Base-by-base conservation (phyloP, 164 flowering plant species). In the Annona cherimola region DNA sequence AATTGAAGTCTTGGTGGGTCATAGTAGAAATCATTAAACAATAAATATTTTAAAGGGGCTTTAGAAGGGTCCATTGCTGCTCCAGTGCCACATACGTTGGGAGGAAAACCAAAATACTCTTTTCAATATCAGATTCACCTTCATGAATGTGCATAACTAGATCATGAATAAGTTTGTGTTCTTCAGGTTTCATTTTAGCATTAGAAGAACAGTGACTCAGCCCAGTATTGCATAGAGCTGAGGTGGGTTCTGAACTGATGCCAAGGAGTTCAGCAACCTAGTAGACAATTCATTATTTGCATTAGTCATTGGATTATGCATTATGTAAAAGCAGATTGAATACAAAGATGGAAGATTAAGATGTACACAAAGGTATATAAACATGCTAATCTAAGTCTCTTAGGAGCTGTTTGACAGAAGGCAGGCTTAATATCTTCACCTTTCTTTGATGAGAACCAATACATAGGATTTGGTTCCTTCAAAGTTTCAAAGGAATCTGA, bases 41-140 rank as follows among this genome's bases (percentile, higher is more conserved):
- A n/a, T n/a, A n/a, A n/a, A n/a, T n/a, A n/a, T n/a, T n/a, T n/a
- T n/a, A n/a, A 46, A 83, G 80, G 16, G 89, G 86, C 82, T 72
- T 79, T 75, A 96, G 67, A 50, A 85, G 89, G 67, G 71, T 19
- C 95, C 95, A 96, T 68, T 93, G 97, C 81, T 86, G 86, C 86
- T 86, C 99, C 75, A 96, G 76, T 71, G 94, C 75, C 73, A 81
- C 45, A 79, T 91, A 96, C 40, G 99, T 96, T 67, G 99, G 99
- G 71, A 96, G 97, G 75, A 96, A 96, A 81, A 96, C 80, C 81
- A 96, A 81, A 71, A 93, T 93, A 84, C 98, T 87, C 83, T 93
- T 96, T 73, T 86, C 89, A 59, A 96, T 87, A 74, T 93, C 96
- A 57, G 87, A 86, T 79, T 96, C 98, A 77, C 82, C 90, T 64